These are phyloP conservation scores for Lipomyces chichibuensis DNA, from an alignment of 805 yeast genomes.

Conservation along the genomic window DNA sequence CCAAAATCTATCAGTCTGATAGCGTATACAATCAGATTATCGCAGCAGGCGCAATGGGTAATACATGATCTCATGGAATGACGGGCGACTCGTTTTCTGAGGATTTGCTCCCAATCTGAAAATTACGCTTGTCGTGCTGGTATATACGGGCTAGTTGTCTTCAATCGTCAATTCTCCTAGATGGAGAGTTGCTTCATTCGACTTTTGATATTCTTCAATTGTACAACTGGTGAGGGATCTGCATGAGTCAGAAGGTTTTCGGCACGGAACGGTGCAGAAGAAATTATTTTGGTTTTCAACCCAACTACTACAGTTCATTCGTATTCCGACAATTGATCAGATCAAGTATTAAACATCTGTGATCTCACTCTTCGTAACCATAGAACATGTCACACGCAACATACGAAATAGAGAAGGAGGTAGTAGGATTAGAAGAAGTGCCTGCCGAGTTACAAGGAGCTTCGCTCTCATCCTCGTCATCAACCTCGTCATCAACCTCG, in stretches of 20 bases:
- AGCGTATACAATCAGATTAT: background rate
- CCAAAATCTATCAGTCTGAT: background rate
- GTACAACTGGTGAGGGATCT: background rate
- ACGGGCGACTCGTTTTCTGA: no score
- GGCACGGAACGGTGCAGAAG: background rate
- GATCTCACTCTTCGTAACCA: background rate
- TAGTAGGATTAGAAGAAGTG: background rate
- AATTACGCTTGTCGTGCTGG: conserved; percentile 2
- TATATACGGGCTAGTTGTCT: conserved; percentile 8
- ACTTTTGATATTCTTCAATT: no score
- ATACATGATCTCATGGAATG: no score
- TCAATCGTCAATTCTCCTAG: background rate
- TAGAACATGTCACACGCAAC: background rate
- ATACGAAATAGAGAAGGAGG: background rate
- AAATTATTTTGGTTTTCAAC: background rate
- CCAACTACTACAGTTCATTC: background rate
- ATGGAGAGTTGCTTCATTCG: background rate
- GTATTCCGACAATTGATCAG: background rate
- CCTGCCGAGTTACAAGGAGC: background rate
- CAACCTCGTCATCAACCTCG: background rate
- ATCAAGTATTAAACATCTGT: background rate
- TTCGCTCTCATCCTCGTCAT: background rate
- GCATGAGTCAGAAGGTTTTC: background rate
- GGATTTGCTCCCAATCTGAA: background rate
- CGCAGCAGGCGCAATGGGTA: background rate